phyloP scores from a whole-genome alignment of 345 rosid species.

The Conringia planisiliqua region DNA sequence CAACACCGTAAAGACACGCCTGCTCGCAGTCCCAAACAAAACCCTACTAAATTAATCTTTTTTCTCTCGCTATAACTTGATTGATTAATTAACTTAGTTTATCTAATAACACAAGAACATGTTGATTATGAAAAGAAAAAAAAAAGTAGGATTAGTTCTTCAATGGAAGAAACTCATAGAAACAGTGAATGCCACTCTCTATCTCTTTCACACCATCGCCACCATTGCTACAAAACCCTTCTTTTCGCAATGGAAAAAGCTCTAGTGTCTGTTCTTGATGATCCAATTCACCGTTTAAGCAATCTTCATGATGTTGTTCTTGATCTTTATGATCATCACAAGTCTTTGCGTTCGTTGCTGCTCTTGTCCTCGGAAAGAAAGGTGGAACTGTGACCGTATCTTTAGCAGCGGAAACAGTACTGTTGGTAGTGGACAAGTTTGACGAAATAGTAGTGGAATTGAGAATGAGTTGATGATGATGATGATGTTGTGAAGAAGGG shows the following conservation, averaged over 20 bases:
- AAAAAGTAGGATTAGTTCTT: conserved; percentile 42
- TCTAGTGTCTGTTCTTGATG: conserved; percentile 59
- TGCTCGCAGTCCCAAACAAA: conserved; percentile 40
- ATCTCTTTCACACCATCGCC: conserved; percentile 30
- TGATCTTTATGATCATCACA: conserved; percentile 28
- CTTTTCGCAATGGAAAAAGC: conserved; percentile 59
- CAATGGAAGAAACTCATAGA: conserved; percentile 82
- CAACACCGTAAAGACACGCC: conserved; percentile 27
- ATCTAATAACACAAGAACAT: not conserved
- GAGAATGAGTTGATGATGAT: conserved; percentile 42
- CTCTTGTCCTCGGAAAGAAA: conserved; percentile 5
- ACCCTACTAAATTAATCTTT: conserved; percentile 16
- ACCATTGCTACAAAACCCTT: conserved; percentile 27
- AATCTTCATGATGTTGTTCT: conserved; percentile 28
- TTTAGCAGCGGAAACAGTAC: conserved; percentile 15
- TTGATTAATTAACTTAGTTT: not conserved
- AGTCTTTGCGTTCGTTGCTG: conserved; percentile 33
- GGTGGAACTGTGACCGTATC: conserved; percentile 13
- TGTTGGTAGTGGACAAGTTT: conserved; percentile 8
- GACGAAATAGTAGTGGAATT: conserved; percentile 34
- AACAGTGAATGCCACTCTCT: conserved; percentile 42
- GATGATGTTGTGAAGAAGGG: conserved; percentile 36
- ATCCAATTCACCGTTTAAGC: conserved; percentile 25
- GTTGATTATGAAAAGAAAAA: not conserved
- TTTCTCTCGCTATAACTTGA: not conserved